Evolutionary conservation across 1,139 yeast species (phyloP), one percentile per base, ranked within the genome.

Genomic region (Geotrichum histeridarum): DNA sequence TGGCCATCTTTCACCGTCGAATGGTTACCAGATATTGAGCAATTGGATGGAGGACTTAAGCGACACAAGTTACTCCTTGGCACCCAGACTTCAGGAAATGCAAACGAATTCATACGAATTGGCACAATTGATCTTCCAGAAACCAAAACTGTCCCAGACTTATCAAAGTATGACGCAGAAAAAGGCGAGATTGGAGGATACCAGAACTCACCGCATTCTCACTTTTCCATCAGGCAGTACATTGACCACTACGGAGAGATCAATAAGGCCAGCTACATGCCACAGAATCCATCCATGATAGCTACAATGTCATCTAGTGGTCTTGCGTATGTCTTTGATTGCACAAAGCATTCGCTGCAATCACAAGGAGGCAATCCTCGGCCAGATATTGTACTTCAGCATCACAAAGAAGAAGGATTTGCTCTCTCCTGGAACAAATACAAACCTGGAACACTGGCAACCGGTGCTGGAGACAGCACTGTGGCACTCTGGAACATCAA

Each of bases 291-390:
- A 1, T 77, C 74, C 47, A 67, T 80, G 0, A 79, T 89, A 8
- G 91, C 94, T 6, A 83, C 96, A 0, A 84, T 88, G 61, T 83
- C 86, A 59, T 94, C 90, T 0, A 68, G 69, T 4, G 97, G 97
- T 17, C 79, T 78, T 50, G 81, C 86, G 0, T 83, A 75, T 59
- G 67, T 91, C 5, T 90, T 85, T 70, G 81, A 85, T 60, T 74
- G 80, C 57, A 80, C 75, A 5, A 71, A 73, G 59, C 75, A 71
- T 53, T 67, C 77, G 4, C 58, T 66, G 41, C 66, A 66, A 39
- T 75, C 77, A 1, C 60, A 69, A 8, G 69, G 68, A 15, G 56
- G 51, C 38, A 51, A 53, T 59, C 59, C 32, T 22, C 43, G 50
- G 51, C 69, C 67, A 5, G 67, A 61, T 37, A 61, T 64, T 39